Base-by-base conservation (phyloP, 306 rosid genomes). In the Fragaria vesca region DNA sequence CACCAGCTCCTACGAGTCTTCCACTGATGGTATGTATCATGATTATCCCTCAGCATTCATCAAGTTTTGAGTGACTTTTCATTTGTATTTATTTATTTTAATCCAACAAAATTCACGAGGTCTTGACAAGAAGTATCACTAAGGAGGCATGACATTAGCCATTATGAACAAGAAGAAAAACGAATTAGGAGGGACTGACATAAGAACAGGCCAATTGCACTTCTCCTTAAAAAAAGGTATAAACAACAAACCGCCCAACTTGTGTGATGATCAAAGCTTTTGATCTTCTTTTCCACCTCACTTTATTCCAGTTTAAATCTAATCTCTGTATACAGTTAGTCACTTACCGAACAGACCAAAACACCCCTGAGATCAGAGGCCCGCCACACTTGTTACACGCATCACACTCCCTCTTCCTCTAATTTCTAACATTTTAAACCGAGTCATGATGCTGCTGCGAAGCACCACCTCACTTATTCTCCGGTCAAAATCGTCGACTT, bases 381-480 rank as follows among this genome's bases (percentile, higher is more conserved):
- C 69, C 43, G 42, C 66, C 38, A 12, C 11, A 43, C 46, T 40
- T 5, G 43, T 40, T 5, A 38, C 42, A n/a, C 4, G 7, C 15
- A 24, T 3, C 8, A 12, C 5, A 0, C 12, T 28, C 40, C 30
- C 2, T 30, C 36, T 58, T 24, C 17, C 8, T 8, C 32, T 58
- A 10, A 12, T 26, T 60, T 26, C 28, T 5, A 28, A 61, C 20
- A 30, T 12, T 12, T 28, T 43, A 3, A 32, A 3, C 11, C 21
- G 45, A 34, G 12, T 17, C 10, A 66, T 36, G 76, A 83, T 76
- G 83, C 75, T 78, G 81, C 73, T 87, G 83, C 88, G 75, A 38
- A 78, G 63, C 77, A 47, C 66, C 55, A 8, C 0, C 62, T 55
- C 85, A 55, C 26, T 74, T 43, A 46, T 45, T 57, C 48, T 61